These are phyloP conservation scores for Lasiodiplodia gonubiensis DNA, from an alignment of 2,329 filamentous ascomycete species.

Conservation along the genomic window DNA sequence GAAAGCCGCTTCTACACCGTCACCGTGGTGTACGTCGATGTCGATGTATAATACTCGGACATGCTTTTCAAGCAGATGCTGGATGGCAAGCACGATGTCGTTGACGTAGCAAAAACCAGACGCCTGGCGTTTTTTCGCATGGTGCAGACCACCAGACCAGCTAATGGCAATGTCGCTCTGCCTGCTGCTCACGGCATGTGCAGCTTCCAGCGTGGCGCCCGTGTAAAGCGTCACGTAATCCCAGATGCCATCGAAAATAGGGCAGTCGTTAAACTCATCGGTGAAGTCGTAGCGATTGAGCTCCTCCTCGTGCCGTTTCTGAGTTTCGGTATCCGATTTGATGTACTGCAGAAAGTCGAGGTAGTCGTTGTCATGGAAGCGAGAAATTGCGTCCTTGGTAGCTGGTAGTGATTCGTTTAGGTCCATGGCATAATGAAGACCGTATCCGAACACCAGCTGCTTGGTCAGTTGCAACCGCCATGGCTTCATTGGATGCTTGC, in stretches of 20 bases:
- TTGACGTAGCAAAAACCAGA: constrained; percentile 99
- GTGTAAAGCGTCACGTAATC: constrained; percentile 95
- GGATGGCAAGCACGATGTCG: constrained; percentile 92
- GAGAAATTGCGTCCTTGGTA: constrained; percentile 82
- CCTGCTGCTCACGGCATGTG: constrained; percentile 81
- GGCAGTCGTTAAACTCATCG: constrained; percentile 75
- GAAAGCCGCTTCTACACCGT: constrained; percentile 90
- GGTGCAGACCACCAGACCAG: constrained; percentile 95
- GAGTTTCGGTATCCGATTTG: constrained; percentile 42
- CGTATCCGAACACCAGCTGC: constrained; percentile 90
- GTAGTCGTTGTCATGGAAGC: constrained; percentile 89
- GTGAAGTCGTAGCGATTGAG: constrained; percentile 79
- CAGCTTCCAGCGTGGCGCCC: constrained; percentile 87
- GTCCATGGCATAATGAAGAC: constrained; percentile 96
- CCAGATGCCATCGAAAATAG: constrained; percentile 93
- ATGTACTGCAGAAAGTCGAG: constrained; percentile 76
- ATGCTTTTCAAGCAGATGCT: constrained; percentile 82
- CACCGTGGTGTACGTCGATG: constrained; percentile 90
- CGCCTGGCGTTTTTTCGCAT: constrained; percentile 92
- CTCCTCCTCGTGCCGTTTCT: constrained; percentile 45
- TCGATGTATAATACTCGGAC: constrained; percentile 93
- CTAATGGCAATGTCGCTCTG: constrained; percentile 96
- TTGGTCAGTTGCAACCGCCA: constrained; percentile 97
- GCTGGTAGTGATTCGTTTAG: constrained; percentile 84
- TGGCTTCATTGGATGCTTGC: constrained; percentile 98